These are phyloP conservation scores for Sanguinoderma infundibulare DNA, from an alignment of 1,284 basidiomycete species.

Conservation along the genomic window DNA sequence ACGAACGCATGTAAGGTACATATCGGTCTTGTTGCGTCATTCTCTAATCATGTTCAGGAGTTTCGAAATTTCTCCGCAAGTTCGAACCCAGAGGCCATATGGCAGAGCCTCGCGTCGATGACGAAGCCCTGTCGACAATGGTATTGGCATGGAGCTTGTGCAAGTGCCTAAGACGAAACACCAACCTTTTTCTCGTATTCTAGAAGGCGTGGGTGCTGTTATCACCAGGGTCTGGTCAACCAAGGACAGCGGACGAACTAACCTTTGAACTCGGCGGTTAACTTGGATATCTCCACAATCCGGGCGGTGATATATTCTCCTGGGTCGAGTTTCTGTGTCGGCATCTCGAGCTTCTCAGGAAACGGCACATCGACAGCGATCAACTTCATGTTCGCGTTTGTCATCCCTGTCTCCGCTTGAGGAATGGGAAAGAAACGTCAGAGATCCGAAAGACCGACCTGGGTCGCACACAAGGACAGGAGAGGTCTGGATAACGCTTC, in stretches of 20 bases:
- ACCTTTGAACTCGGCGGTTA: constrained; percentile 73
- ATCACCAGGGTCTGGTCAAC: not conserved
- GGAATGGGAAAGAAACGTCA: not conserved
- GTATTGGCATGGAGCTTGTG: constrained; percentile 6
- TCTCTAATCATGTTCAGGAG: not conserved
- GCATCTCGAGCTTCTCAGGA: constrained; percentile 60
- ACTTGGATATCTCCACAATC: constrained; percentile 69
- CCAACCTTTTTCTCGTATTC: constrained; percentile 69
- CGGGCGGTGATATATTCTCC: constrained; percentile 84
- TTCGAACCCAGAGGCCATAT: constrained; percentile 75
- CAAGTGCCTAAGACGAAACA: not conserved
- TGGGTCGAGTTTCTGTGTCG: constrained; percentile 70
- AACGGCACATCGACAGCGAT: constrained; percentile 68
- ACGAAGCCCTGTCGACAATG: constrained; percentile 62
- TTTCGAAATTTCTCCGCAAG: constrained; percentile 43
- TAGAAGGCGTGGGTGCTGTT: constrained; percentile 30
- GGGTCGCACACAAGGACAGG: constrained; percentile 78
- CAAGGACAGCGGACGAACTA: not conserved
- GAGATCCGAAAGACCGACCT: constrained; percentile 51
- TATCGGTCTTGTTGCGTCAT: not conserved
- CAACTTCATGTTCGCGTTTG: constrained; percentile 82
- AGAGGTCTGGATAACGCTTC: constrained; percentile 65
- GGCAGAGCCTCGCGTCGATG: constrained; percentile 77
- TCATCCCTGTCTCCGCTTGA: constrained; percentile 62
- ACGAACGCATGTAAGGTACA: not conserved